A percentile compares a stretch with the other conserved stretches of the same genome.
phyloP scores from a whole-genome alignment of 2,329 filamentous ascomycete species.

The Fusarium napiforme region DNA sequence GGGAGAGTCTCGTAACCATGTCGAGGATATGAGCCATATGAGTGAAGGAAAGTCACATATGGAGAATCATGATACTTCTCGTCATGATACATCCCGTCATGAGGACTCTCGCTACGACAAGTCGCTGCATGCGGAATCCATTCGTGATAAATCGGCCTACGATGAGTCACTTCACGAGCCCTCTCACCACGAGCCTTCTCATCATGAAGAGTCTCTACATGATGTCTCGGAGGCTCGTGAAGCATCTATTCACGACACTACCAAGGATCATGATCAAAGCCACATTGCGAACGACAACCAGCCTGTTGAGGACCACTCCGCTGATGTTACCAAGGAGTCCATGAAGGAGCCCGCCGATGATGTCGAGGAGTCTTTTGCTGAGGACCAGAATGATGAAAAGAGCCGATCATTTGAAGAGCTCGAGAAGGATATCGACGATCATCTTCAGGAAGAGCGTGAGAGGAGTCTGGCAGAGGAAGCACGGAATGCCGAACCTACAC shows the following conservation, averaged over 20 bases:
- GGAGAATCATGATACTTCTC: constrained; percentile 1
- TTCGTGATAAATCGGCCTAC: constrained; percentile 11
- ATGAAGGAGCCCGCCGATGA: background rate
- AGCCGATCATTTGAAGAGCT: constrained; percentile 33
- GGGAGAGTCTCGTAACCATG: constrained; percentile 16
- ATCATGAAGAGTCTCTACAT: background rate
- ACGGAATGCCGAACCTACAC: background rate
- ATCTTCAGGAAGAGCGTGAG: constrained; percentile 36
- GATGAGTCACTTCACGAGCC: constrained; percentile 4
- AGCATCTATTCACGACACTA: background rate
- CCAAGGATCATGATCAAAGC: background rate
- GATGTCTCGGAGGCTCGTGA: background rate
- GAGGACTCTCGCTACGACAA: constrained; percentile 10
- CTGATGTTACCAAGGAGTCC: constrained; percentile 10
- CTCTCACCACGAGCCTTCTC: constrained; percentile 4
- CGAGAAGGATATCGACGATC: constrained; percentile 36
- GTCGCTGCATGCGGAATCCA: constrained; percentile 17
- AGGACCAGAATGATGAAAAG: constrained; percentile 11
- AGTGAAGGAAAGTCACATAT: constrained; percentile 26
- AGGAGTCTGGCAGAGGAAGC: constrained; percentile 30
- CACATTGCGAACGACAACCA: background rate
- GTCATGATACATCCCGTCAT: background rate
- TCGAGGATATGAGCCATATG: constrained; percentile 4
- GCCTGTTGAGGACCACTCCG: constrained; percentile 6
- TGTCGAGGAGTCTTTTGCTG: background rate